Evolutionary conservation across 2,329 filamentous ascomycete genomes (phyloP).

Genomic region (Seiridium unicorne): DNA sequence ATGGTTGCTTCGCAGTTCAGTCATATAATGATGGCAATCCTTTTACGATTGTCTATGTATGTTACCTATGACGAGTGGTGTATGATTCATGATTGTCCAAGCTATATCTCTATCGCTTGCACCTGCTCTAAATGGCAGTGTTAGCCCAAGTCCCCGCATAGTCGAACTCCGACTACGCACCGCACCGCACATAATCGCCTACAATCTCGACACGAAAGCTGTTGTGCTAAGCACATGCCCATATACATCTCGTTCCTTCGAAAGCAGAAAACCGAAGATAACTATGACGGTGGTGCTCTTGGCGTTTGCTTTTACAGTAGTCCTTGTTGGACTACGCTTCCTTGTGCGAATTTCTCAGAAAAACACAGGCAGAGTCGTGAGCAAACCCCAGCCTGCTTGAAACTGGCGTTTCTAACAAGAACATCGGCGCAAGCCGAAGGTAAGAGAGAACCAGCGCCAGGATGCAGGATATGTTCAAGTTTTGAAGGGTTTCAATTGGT

Average conservation of each 20-base stretch:
- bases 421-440: background rate
- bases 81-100: background rate
- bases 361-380: background rate
- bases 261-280: background rate
- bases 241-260: too few relatives aligned
- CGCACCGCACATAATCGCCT: background rate
- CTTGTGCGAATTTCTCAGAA: background rate
- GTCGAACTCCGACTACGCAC: background rate
- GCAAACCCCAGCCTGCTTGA: background rate
- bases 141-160: background rate
- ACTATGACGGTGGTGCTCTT: background rate
- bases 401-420: background rate
- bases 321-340: too few relatives aligned
- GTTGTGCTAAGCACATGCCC: background rate
- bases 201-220: background rate
- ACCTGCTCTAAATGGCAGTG: background rate
- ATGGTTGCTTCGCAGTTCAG: too few relatives aligned
- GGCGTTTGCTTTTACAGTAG: background rate
- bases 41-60: background rate
- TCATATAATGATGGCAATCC: too few relatives aligned
- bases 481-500: constrained; percentile 31
- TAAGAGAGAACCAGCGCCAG: background rate
- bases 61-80: background rate
- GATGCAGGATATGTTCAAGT: background rate
- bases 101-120: background rate